Evolutionary conservation across 176 grass and related monocot genomes (phyloP).

Genomic region (Tillandsia fasciculata): DNA sequence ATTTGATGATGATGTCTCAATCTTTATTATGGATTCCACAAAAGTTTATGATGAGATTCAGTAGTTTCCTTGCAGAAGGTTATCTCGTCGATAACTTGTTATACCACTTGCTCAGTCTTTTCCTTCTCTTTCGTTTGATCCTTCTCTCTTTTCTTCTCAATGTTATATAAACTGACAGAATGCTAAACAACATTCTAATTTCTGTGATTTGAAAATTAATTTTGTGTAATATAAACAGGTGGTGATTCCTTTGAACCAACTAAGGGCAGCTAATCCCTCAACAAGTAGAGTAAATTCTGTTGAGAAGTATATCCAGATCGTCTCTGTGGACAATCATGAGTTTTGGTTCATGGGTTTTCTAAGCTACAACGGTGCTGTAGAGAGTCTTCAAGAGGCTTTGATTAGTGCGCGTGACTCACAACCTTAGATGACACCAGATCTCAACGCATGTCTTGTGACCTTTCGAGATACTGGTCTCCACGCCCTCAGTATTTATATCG

Average conservation of each 20-base stretch:
- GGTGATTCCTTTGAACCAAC: conserved; percentile 75
- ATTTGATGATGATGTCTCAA: too few relatives aligned
- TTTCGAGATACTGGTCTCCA: background rate
- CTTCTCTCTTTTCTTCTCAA: too few relatives aligned
- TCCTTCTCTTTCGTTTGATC: too few relatives aligned
- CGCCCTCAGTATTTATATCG: background rate
- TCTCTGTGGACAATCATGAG: conserved; percentile 72
- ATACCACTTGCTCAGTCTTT: too few relatives aligned
- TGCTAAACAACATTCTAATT: background rate
- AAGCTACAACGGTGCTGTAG: conserved; percentile 52
- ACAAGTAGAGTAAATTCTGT: conserved; percentile 56
- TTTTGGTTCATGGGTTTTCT: conserved; percentile 96
- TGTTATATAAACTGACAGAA: too few relatives aligned
- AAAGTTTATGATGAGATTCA: too few relatives aligned
- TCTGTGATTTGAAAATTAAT: background rate
- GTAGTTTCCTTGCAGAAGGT: too few relatives aligned
- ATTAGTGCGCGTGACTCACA: conserved; percentile 45
- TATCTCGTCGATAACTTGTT: too few relatives aligned
- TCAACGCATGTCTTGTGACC: background rate
- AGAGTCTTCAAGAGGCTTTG: conserved; percentile 69
- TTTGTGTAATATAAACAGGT: conserved; percentile 35
- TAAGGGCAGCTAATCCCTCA: conserved; percentile 78
- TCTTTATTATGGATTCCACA: too few relatives aligned
- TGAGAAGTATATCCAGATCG: conserved; percentile 76
- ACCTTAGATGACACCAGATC: conserved; percentile 24